Conservation (phyloP, 495 filamentous ascomycete genomes). For the Annulohypoxylon nitens region DNA sequence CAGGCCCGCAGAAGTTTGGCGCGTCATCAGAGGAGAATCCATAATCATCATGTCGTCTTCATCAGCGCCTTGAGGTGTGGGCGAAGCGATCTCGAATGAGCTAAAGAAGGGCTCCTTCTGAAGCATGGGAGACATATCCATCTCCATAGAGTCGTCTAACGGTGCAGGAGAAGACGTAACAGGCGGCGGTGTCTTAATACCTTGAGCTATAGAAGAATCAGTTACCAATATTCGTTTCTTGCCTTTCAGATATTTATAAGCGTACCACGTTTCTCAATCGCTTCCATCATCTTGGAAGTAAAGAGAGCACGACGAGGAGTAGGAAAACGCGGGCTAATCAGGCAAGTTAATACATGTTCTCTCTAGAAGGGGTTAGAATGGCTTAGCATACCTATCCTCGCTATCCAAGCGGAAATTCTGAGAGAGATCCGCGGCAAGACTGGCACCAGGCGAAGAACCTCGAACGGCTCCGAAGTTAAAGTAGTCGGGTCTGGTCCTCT, state of each 20-base stretch:
- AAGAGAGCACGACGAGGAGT: constrained; percentile 96
- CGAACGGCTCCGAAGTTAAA: constrained; percentile 79
- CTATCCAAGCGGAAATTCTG: constrained; percentile 91
- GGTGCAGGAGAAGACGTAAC: constrained; percentile 81
- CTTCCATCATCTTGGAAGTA: constrained; percentile 78
- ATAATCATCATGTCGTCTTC: constrained; percentile 60
- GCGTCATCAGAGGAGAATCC: constrained; percentile 62
- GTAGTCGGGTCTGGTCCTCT: constrained; percentile 71
- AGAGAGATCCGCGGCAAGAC: constrained; percentile 91
- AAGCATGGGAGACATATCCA: constrained; percentile 93
- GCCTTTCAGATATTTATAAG: constrained; percentile 26
- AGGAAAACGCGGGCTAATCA: constrained; percentile 83
- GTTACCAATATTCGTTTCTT: constrained; percentile 10
- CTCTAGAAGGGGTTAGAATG: constrained; percentile 20
- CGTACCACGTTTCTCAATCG: constrained; percentile 79
- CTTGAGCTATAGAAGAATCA: constrained; percentile 65
- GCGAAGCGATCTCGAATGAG: constrained; percentile 74
- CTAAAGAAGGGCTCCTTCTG: constrained; percentile 81
- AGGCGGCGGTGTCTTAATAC: constrained; percentile 88
- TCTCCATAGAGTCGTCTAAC: constrained; percentile 89
- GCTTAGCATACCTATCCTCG: constrained; percentile 79
- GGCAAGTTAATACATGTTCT: constrained; percentile 44
- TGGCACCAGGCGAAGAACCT: constrained; percentile 90
- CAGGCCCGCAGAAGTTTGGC: constrained; percentile 62
- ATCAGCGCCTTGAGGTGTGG: constrained; percentile 67